A percentile compares a stretch with the other conserved stretches of the same genome.
These are phyloP conservation scores for Arthroderma sp. DNA, from an alignment of 2,329 filamentous ascomycete genomes.

Conservation along the genomic window DNA sequence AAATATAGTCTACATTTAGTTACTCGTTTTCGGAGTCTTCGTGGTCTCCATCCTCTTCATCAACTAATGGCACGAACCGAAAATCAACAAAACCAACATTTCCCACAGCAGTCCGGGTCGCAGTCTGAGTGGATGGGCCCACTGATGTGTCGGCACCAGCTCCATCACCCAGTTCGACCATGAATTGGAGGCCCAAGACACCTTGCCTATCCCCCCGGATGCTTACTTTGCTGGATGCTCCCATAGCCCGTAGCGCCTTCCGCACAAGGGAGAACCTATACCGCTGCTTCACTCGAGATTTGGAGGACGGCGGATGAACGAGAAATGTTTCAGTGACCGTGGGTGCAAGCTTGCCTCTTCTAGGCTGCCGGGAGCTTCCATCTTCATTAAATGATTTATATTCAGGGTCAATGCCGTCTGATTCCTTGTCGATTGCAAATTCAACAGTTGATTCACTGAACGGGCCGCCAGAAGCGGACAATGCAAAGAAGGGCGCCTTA, in stretches of 20 bases:
- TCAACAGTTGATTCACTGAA: slow-evolving; percentile 51
- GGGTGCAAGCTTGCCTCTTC: slow-evolving; percentile 28
- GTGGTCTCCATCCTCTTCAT: slow-evolving; percentile 28
- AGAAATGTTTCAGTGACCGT: slow-evolving; percentile 41
- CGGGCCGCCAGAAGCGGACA: slow-evolving; percentile 52
- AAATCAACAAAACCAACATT: slow-evolving; percentile 38
- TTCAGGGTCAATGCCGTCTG: slow-evolving; percentile 18
- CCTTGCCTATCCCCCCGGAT: slow-evolving; percentile 78
- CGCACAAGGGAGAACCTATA: slow-evolving; percentile 84
- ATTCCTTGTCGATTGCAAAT: slow-evolving; percentile 41
- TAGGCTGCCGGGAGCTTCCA: slow-evolving; percentile 25
- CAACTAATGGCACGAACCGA: slow-evolving; percentile 36
- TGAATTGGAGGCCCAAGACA: slow-evolving; percentile 87
- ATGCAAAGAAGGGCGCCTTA: slow-evolving; percentile 56
- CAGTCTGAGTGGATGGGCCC: slow-evolving; percentile 14
- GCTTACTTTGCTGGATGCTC: slow-evolving; percentile 80
- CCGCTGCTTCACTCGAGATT: slow-evolving; percentile 56
- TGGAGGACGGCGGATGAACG: slow-evolving; percentile 46
- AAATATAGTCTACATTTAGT: background rate
- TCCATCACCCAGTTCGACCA: slow-evolving; percentile 72
- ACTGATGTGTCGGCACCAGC: slow-evolving; percentile 14
- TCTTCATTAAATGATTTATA: slow-evolving; percentile 28
- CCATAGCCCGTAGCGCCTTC: slow-evolving; percentile 84
- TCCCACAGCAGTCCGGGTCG: slow-evolving; percentile 17
- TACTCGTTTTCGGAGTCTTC: slow-evolving; percentile 10